Conservation (phyloP, 768 basidiomycete genomes). For the Leucosporidium scottii region DNA sequence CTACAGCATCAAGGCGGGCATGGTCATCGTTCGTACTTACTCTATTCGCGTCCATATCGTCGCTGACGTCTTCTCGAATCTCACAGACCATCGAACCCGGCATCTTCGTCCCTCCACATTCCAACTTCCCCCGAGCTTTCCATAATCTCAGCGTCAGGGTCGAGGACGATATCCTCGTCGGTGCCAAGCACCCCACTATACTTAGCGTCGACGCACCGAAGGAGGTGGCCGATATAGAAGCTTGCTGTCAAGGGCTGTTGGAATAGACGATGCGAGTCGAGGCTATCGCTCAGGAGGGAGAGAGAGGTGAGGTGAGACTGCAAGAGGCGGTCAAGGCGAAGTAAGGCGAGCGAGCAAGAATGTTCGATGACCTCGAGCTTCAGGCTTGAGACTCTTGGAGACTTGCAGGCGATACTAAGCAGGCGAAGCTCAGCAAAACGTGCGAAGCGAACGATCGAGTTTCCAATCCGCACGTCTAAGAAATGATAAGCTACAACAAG, state of each 20-base stretch:
- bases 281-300: too few relatives aligned
- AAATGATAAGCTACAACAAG: too few relatives aligned
- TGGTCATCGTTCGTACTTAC: constrained; percentile 52
- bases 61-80: constrained; percentile 1
- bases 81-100: constrained; percentile 46
- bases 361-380: too few relatives aligned
- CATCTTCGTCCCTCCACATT: constrained; percentile 75
- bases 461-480: too few relatives aligned
- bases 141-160: constrained; percentile 89
- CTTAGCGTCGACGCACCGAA: constrained; percentile 70
- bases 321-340: too few relatives aligned
- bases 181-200: constrained; percentile 51
- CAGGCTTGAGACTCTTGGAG: too few relatives aligned
- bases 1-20: constrained; percentile 61
- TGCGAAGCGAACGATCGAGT: too few relatives aligned
- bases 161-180: constrained; percentile 65
- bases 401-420: too few relatives aligned
- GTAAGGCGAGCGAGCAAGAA: too few relatives aligned
- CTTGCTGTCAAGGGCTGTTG: constrained; percentile 64
- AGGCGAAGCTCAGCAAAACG: too few relatives aligned
- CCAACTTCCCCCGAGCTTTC: constrained; percentile 75
- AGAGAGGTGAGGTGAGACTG: too few relatives aligned
- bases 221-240: constrained; percentile 76
- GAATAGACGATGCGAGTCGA: constrained; percentile 34
- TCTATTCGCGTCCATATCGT: background rate